phyloP scores from a whole-genome alignment of 345 rosid species.

The Nasturtium officinale region DNA sequence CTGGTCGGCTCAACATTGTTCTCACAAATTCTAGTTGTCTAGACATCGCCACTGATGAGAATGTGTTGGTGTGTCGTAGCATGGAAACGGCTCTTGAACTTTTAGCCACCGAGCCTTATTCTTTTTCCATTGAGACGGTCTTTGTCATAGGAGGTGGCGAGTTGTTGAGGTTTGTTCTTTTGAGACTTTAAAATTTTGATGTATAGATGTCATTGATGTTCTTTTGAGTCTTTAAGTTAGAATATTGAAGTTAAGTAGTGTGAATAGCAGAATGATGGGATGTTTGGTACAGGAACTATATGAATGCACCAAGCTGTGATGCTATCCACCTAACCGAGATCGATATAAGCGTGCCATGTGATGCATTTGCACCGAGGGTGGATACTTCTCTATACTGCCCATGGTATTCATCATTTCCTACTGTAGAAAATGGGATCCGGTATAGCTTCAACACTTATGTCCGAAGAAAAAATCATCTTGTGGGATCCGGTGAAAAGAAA shows the following conservation, averaged over 20 bases:
- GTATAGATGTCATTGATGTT: background rate
- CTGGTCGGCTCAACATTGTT: slow-evolving; percentile 78
- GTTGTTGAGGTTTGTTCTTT: slow-evolving; percentile 53
- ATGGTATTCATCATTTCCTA: slow-evolving; percentile 82
- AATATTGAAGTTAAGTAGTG: background rate
- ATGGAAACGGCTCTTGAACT: slow-evolving; percentile 64
- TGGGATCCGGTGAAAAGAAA: no score
- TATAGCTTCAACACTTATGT: slow-evolving; percentile 72
- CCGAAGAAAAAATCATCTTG: slow-evolving; percentile 48
- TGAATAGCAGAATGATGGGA: background rate
- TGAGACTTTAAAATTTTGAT: background rate
- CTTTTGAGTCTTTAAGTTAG: background rate
- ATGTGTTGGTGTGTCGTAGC: slow-evolving; percentile 60
- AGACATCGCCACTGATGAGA: slow-evolving; percentile 50
- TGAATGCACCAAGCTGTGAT: slow-evolving; percentile 81
- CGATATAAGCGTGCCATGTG: slow-evolving; percentile 68
- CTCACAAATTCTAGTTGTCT: slow-evolving; percentile 55
- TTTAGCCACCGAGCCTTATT: slow-evolving; percentile 55
- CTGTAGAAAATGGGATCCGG: slow-evolving; percentile 63
- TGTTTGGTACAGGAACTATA: slow-evolving; percentile 55
- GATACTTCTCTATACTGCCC: slow-evolving; percentile 67
- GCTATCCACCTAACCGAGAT: slow-evolving; percentile 88
- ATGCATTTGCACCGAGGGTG: slow-evolving; percentile 75
- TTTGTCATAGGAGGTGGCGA: slow-evolving; percentile 84
- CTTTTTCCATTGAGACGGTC: slow-evolving; percentile 62